These are phyloP conservation scores for Ramalina intermedia DNA, from an alignment of 495 filamentous ascomycete species.

Conservation along the genomic window DNA sequence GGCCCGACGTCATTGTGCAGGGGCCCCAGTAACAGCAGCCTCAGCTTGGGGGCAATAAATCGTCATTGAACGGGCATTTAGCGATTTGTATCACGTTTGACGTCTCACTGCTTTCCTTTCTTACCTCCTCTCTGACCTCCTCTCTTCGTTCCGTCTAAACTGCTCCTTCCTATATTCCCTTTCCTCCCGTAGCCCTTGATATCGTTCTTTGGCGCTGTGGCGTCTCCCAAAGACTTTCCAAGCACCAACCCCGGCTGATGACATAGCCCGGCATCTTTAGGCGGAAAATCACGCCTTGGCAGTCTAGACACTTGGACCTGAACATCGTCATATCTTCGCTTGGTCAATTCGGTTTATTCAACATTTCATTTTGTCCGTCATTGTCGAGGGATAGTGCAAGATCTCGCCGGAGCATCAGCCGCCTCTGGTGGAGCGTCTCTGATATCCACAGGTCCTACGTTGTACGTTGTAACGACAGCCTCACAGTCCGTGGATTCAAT, in stretches of 20 bases:
- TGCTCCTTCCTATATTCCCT: too few species aligned
- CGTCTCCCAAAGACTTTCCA: too few species aligned
- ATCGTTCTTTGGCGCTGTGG: too few species aligned
- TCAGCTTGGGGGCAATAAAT: too few species aligned
- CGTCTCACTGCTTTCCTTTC: too few species aligned
- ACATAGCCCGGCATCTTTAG: not conserved
- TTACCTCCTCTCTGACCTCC: too few species aligned
- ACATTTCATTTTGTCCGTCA: not conserved
- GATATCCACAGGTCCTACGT: not conserved
- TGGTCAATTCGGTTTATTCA: not conserved
- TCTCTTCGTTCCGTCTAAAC: too few species aligned
- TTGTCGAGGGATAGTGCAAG: not conserved
- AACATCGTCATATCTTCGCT: not conserved
- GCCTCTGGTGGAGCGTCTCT: not conserved
- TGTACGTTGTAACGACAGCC: not conserved
- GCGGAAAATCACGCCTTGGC: not conserved
- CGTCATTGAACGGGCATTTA: too few species aligned
- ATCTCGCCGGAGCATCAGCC: not conserved
- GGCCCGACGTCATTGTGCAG: too few species aligned
- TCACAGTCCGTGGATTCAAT: not conserved
- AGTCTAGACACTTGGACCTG: not conserved
- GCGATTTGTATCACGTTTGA: too few species aligned
- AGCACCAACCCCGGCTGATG: not conserved
- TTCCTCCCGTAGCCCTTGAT: too few species aligned
- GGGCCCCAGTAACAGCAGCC: too few species aligned